phyloP scores from a whole-genome alignment of 169 alveolate genomes.

The Plasmodium fragile region DNA sequence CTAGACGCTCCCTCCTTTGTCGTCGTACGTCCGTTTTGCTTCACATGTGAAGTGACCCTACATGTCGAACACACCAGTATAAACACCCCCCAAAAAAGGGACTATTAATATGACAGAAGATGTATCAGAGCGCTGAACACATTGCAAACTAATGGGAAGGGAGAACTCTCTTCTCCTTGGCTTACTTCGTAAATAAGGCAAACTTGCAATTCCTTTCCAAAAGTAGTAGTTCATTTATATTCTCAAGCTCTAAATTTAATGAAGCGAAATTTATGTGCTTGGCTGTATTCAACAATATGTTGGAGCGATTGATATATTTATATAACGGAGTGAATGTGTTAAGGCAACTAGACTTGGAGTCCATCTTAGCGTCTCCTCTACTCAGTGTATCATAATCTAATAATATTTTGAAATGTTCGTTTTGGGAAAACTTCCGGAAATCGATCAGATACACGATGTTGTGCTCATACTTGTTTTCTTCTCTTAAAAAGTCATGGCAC shows the following conservation, averaged over 20 bases:
- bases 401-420: constrained; percentile 27
- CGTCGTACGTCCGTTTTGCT: background rate
- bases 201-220: constrained; percentile 58
- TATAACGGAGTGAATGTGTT: constrained; percentile 10
- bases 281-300: constrained; percentile 19
- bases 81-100: background rate
- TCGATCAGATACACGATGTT: constrained; percentile 16
- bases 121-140: background rate
- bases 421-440: constrained; percentile 32
- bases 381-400: constrained; percentile 3
- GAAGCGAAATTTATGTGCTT: constrained; percentile 18
- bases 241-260: constrained; percentile 41
- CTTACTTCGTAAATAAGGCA: constrained; percentile 54
- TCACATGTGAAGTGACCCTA: background rate
- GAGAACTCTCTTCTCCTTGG: background rate
- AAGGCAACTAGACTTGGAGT: background rate
- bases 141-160: background rate
- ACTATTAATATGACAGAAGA: background rate
- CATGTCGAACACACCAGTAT: background rate
- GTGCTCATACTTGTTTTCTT: constrained; percentile 25
- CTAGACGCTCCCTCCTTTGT: background rate
- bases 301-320: constrained; percentile 52
- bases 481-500: background rate
- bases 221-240: constrained; percentile 37
- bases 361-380: background rate